Evolutionary conservation across 306 rosid genomes (phyloP).

Genomic region (Lithocarpus polystachyus): DNA sequence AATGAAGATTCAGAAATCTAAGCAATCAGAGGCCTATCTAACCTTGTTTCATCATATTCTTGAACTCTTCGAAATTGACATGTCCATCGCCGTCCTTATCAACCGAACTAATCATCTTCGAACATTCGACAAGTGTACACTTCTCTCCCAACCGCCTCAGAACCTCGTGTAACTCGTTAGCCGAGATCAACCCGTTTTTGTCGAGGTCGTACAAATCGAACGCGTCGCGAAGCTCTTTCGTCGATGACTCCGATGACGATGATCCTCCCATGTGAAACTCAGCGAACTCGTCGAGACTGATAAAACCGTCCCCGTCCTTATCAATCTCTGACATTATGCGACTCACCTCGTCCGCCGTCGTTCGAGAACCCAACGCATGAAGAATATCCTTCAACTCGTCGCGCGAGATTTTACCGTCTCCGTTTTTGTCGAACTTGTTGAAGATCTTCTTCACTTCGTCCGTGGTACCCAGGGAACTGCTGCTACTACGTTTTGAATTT

Average conservation of each 20-base stretch:
- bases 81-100: slow-evolving; percentile 85
- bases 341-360: slow-evolving; percentile 52
- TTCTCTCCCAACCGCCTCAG: slow-evolving; percentile 73
- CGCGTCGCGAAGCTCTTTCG: slow-evolving; percentile 77
- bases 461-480: slow-evolving; percentile 23
- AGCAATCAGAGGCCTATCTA: slow-evolving; percentile 17
- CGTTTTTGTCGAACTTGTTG: slow-evolving; percentile 86
- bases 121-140: slow-evolving; percentile 65
- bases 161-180: slow-evolving; percentile 64
- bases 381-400: slow-evolving; percentile 63
- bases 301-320: slow-evolving; percentile 81
- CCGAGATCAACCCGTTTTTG: slow-evolving; percentile 85
- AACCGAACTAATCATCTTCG: slow-evolving; percentile 72
- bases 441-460: slow-evolving; percentile 65
- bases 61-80: slow-evolving; percentile 91
- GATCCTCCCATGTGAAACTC: slow-evolving; percentile 47
- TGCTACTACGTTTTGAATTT: not conserved
- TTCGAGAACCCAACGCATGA: slow-evolving; percentile 48
- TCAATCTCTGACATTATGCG: slow-evolving; percentile 79
- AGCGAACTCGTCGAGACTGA: slow-evolving; percentile 69
- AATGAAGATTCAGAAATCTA: not conserved
- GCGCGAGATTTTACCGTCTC: slow-evolving; percentile 80
- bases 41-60: slow-evolving; percentile 80
- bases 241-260: not conserved
- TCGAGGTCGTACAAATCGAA: slow-evolving; percentile 81